Evolutionary conservation across 345 rosid genomes (phyloP), one percentile per base, ranked within the genome.

Genomic region (Salix exigua): DNA sequence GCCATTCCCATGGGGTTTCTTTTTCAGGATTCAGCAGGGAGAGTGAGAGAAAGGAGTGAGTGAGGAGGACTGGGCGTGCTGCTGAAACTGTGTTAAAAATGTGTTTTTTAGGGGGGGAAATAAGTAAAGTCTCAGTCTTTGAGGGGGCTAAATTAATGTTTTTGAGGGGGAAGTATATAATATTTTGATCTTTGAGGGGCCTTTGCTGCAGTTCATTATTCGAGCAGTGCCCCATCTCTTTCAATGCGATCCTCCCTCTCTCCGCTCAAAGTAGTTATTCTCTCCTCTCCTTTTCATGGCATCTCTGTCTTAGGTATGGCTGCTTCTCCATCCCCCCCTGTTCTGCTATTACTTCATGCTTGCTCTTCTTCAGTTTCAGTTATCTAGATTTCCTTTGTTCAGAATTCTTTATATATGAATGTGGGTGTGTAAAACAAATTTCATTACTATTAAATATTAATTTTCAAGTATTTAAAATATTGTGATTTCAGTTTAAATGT

Each of bases 301-400:
- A 26, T 46, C 68, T 23, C 3, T 18, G 13, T 38, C 26, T 46
- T 67, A 35, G 83, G 80, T 72, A 62, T 18, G 12, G n/a, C 3
- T 58, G 77, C 31, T 73, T 38, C 42, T 81, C 46, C 50, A 7
- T 38, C 53, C 62, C 63, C 55, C 63, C 63, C 14, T 67, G 44
- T 19, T 31, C 53, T 31, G 69, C 23, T 33, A 17, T 66, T 31
- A 48, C 26, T 60, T 26, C 38, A 38, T 74, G 65, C 70, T 70
- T 70, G 17, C 14, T 21, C 42, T 53, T 26, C 26, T 64, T 31
- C 5, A 5, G 33, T 31, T 31, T 31, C 33, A 31, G 33, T 31
- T 31, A 4, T 4, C 33, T 4, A 4, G 33, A 31, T 31, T 31
- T 31, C 33, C 33, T 31, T 31, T 33, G 6, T 44, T 61, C 51